These are phyloP conservation scores for Babesia gibsoni DNA, from an alignment of 169 alveolate genomes.

Conservation along the genomic window DNA sequence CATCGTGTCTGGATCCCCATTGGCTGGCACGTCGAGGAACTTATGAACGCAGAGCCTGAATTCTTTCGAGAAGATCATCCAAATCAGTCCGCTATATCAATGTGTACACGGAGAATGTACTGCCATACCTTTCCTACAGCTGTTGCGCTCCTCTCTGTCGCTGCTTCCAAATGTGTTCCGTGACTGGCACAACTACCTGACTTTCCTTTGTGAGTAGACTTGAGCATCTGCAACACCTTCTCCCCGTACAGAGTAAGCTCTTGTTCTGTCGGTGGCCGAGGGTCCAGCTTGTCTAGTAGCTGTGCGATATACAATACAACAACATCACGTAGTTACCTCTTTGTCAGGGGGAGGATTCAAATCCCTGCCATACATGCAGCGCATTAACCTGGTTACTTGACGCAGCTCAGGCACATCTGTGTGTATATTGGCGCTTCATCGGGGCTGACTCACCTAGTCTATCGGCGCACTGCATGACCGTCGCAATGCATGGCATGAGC, in stretches of 20 bases:
- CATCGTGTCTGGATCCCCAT: conserved; percentile 24
- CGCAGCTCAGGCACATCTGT: conserved; percentile 45
- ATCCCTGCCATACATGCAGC: conserved; percentile 28
- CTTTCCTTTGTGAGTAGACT: not conserved
- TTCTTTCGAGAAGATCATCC: conserved; percentile 31
- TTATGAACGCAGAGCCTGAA: conserved; percentile 22
- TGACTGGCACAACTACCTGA: conserved; percentile 3
- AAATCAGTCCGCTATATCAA: conserved; percentile 22
- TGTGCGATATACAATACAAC: not conserved
- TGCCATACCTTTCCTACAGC: not conserved
- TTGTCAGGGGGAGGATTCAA: not conserved
- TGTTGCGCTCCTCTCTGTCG: not conserved
- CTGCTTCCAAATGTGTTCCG: not conserved
- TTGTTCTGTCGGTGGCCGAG: not conserved
- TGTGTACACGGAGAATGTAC: not conserved
- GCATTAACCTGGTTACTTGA: not conserved
- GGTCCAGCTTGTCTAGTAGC: conserved; percentile 13
- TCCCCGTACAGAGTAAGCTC: conserved; percentile 5
- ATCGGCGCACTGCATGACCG: conserved; percentile 5
- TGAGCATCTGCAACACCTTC: not conserved
- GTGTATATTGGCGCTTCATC: not conserved
- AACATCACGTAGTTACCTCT: not conserved
- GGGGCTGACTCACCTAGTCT: not conserved
- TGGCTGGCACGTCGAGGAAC: not conserved
- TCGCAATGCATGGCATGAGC: conserved; percentile 16